Base-by-base conservation (phyloP, 2,329 filamentous ascomycete species). In the Colletotrichum scovillei region DNA sequence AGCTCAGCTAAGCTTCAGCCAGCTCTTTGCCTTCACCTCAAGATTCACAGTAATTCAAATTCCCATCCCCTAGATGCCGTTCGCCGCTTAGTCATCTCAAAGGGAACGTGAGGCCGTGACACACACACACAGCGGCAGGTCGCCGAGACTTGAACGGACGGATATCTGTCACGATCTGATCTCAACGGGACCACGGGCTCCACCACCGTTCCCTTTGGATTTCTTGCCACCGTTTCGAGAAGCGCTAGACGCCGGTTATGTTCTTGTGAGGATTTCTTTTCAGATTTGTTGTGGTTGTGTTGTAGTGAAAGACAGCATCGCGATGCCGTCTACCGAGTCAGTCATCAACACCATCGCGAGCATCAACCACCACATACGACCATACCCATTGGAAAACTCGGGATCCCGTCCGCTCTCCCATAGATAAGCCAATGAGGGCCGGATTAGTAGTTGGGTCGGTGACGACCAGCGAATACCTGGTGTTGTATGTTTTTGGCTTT, bases 381-480 rank as follows among this genome's bases (percentile, higher is more conserved):
- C 59, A 63, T 63, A 63, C 59, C 57, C 57, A 60, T 42, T 46
- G 57, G 57, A 60, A 60, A 60, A 28, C 57, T 60, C 35, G 32
- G 57, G 57, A 60, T 60, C 57, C 57, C 57, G 57, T 60, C 57
- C 57, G 57, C 57, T 60, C 32, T 35, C 55, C 55, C 55, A 35
- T 58, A 59, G 56, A 59, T 59, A 59, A 58, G 55, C 56, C 19
- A 38, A 28, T 60, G 57, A 60, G 57, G 57, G 57, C 57, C 22
- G 57, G 57, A 60, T 60, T 60, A 60, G 57, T 60, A 60, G 57
- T 60, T 60, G 57, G 57, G 32, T 60, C 57, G 57, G 57, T 60
- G 57, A 60, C 57, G 57, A 60, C 59, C 59, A 63, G 59, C 59
- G 59, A 52, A 63, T 32, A 63, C 59, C 59, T 49, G 38, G 59